Evolutionary conservation across 768 basidiomycete species (phyloP).

Genomic region (Trametes punicea): DNA sequence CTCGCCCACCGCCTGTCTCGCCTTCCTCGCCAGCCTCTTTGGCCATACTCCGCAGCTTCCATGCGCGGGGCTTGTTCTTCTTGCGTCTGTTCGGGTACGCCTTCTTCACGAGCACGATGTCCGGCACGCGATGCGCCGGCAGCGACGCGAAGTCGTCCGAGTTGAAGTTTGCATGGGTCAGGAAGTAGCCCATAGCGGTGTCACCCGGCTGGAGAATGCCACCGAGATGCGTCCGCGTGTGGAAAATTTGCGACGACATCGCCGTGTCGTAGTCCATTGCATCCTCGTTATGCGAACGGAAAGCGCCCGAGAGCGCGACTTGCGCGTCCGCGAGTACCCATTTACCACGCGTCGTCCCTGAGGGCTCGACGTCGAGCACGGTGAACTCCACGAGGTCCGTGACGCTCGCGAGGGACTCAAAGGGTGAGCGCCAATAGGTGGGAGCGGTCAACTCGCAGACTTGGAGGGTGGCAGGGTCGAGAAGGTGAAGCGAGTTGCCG

Average conservation of each 20-base stretch:
- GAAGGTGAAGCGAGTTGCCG: conserved; percentile 85
- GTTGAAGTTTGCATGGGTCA: conserved; percentile 91
- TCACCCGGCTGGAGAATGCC: conserved; percentile 93
- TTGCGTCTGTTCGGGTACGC: conserved; percentile 91
- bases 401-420: conserved; percentile 77
- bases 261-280: conserved; percentile 63
- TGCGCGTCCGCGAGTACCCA: conserved; percentile 86
- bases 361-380: conserved; percentile 89
- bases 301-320: conserved; percentile 81
- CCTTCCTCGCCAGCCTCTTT: conserved; percentile 89
- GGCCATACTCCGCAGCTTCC: conserved; percentile 90
- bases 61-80: conserved; percentile 80
- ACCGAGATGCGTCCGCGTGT: conserved; percentile 96
- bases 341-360: conserved; percentile 67
- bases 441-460: conserved; percentile 72
- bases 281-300: conserved; percentile 55
- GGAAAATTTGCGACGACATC: conserved; percentile 71
- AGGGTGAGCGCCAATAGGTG: conserved; percentile 90
- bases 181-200: conserved; percentile 85
- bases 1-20: conserved; percentile 71
- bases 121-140: conserved; percentile 67
- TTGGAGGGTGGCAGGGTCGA: conserved; percentile 87
- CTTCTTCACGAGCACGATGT: conserved; percentile 93
- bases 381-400: conserved; percentile 93
- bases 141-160: conserved; percentile 78